phyloP scores from a whole-genome alignment of 345 rosid genomes.

The Eutrema japonicum region DNA sequence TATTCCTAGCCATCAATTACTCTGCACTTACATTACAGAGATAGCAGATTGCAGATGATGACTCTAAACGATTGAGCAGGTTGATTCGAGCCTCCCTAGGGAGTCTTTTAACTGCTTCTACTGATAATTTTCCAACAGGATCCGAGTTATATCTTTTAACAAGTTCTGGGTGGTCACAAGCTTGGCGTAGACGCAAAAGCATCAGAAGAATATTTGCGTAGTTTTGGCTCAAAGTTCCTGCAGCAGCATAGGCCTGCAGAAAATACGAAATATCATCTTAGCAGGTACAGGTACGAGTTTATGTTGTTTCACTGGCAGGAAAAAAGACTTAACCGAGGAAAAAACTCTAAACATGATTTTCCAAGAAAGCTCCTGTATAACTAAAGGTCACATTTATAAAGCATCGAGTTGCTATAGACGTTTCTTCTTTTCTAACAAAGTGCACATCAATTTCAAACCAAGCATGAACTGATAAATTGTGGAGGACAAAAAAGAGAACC shows the following conservation, averaged over 20 bases:
- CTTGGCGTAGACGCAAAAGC: conserved; percentile 98
- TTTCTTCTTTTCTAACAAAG: conserved; percentile 22
- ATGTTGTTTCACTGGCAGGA: conserved; percentile 12
- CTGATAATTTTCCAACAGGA: conserved; percentile 67
- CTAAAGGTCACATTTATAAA: conserved; percentile 20
- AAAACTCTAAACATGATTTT: conserved; percentile 23
- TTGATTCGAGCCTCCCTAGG: conserved; percentile 57
- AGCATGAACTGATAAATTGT: conserved; percentile 1
- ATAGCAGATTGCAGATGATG: conserved; percentile 65
- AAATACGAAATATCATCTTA: conserved; percentile 32
- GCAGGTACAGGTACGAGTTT: conserved; percentile 9
- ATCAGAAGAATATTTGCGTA: conserved; percentile 95
- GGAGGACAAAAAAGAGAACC: conserved; percentile 52
- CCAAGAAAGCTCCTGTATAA: conserved; percentile 19
- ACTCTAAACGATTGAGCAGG: conserved; percentile 59
- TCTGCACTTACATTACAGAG: conserved; percentile 68
- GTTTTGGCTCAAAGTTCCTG: conserved; percentile 91
- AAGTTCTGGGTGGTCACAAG: conserved; percentile 93
- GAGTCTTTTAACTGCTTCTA: conserved; percentile 68
- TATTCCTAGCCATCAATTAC: conserved; percentile 10
- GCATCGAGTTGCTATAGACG: conserved; percentile 14
- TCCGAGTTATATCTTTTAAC: conserved; percentile 65
- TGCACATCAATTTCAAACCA: conserved; percentile 22
- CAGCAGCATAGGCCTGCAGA: conserved; percentile 86
- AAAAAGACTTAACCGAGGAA: neutral